Evolutionary conservation across 148 eudicot species (phyloP).

Genomic region (Vaccinium myrtillus): DNA sequence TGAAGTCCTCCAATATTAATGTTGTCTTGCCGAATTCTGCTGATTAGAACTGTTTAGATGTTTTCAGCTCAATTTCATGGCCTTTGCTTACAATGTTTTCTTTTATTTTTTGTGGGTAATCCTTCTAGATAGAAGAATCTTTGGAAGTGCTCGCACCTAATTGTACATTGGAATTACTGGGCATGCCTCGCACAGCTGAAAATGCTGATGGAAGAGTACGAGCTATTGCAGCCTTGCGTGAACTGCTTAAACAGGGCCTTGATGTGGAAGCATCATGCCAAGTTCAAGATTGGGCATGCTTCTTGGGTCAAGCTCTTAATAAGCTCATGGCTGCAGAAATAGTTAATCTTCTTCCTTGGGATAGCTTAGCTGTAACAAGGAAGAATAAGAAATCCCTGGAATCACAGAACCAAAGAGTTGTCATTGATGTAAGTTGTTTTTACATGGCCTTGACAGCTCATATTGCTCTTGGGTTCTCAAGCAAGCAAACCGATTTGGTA

Average conservation of each 20-base stretch:
- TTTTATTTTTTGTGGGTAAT: slow-evolving; percentile 12
- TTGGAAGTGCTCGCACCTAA: slow-evolving; percentile 94
- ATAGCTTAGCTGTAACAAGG: slow-evolving; percentile 71
- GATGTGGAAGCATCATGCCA: slow-evolving; percentile 75
- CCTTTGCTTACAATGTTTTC: not conserved
- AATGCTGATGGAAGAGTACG: slow-evolving; percentile 81
- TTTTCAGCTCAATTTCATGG: not conserved
- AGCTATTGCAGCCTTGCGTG: slow-evolving; percentile 91
- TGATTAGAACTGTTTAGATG: slow-evolving; percentile 6
- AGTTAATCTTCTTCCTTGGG: slow-evolving; percentile 95
- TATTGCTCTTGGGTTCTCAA: slow-evolving; percentile 89
- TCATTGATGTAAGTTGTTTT: slow-evolving; percentile 83
- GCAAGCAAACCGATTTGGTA: slow-evolving; percentile 83
- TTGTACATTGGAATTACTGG: slow-evolving; percentile 88
- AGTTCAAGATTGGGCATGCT: slow-evolving; percentile 90
- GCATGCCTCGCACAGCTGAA: slow-evolving; percentile 78
- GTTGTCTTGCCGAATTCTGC: not conserved
- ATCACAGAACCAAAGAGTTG: slow-evolving; percentile 87
- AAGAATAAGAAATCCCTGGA: slow-evolving; percentile 90
- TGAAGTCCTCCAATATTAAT: not conserved
- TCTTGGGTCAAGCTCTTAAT: slow-evolving; percentile 74
- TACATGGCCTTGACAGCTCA: slow-evolving; percentile 75
- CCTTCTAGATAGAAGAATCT: slow-evolving; percentile 81
- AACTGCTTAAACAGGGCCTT: slow-evolving; percentile 90
- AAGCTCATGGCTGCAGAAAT: slow-evolving; percentile 88